These are phyloP conservation scores for Saccharomycopsis olivae DNA, from an alignment of 805 yeast species.

Conservation along the genomic window DNA sequence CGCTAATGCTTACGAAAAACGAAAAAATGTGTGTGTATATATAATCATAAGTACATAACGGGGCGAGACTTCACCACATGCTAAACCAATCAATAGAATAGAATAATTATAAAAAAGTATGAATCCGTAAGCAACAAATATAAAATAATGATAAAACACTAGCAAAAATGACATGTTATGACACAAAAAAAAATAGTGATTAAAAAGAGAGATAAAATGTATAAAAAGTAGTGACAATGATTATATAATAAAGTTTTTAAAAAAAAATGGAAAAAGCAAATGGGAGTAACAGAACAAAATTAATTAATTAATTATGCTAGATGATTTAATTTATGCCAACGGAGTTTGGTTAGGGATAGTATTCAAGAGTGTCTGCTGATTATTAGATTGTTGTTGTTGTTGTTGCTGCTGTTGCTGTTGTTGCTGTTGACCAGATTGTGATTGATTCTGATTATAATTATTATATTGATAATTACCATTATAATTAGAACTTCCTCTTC, in stretches of 20 bases:
- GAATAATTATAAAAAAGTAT: neutral
- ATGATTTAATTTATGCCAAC: slow-evolving; percentile 1
- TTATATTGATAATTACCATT: neutral
- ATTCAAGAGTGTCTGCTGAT: neutral
- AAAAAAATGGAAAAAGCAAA: neutral
- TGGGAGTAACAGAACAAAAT: slow-evolving; percentile 1
- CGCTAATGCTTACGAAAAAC: too few species aligned
- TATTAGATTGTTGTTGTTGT: neutral
- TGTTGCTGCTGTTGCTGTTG: slow-evolving; percentile 7
- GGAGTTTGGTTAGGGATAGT: neutral
- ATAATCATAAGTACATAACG: neutral
- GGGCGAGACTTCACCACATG: neutral
- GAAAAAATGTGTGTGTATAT: too few species aligned
- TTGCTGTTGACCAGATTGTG: slow-evolving; percentile 1
- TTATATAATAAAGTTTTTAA: neutral
- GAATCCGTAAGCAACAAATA: too few species aligned
- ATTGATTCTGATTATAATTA: neutral
- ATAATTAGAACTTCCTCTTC: slow-evolving; percentile 27
- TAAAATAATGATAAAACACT: neutral
- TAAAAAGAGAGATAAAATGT: neutral
- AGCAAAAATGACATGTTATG: neutral
- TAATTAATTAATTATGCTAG: too few species aligned
- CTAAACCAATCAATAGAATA: neutral
- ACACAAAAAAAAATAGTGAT: neutral
- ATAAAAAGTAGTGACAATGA: neutral